phyloP scores from a whole-genome alignment of 2,329 filamentous ascomycete species.

The Scedosporium aurantiacum region DNA sequence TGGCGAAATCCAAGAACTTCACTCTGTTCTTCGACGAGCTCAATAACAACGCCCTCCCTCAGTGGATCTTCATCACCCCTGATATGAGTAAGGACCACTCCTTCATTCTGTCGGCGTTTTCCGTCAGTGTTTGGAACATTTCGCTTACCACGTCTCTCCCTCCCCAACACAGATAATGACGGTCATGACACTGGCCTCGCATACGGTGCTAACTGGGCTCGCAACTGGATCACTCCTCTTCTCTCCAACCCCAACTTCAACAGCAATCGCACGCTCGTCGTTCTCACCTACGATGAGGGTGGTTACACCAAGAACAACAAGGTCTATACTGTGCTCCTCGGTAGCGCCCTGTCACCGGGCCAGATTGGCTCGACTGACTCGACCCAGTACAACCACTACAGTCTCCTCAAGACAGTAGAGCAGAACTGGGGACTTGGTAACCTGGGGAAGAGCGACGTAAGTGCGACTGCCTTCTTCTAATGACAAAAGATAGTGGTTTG shows the following conservation, averaged over 20 bases:
- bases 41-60: too few relatives aligned
- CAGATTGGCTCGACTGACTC: conserved; percentile 39
- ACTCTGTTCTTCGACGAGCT: too few relatives aligned
- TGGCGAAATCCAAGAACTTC: too few relatives aligned
- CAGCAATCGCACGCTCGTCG: conserved; percentile 38
- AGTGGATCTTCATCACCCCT: too few relatives aligned
- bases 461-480: conserved; percentile 21
- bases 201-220: conserved; percentile 39
- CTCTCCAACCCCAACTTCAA: conserved; percentile 37
- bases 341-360: conserved; percentile 36
- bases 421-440: conserved; percentile 31
- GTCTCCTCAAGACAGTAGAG: conserved; percentile 27
- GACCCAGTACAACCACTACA: conserved; percentile 36
- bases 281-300: conserved; percentile 46
- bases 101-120: too few relatives aligned
- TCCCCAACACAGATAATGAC: conserved; percentile 52
- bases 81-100: too few relatives aligned
- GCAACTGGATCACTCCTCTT: conserved; percentile 41
- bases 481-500: too few relatives aligned
- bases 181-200: conserved; percentile 48
- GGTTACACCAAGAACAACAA: conserved; percentile 39
- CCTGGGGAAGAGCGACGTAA: conserved; percentile 31
- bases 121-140: too few relatives aligned
- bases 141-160: too few relatives aligned
- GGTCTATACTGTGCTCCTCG: conserved; percentile 42